Conservation (phyloP, 805 yeast species). For the Kluyveromyces lactis region DNA sequence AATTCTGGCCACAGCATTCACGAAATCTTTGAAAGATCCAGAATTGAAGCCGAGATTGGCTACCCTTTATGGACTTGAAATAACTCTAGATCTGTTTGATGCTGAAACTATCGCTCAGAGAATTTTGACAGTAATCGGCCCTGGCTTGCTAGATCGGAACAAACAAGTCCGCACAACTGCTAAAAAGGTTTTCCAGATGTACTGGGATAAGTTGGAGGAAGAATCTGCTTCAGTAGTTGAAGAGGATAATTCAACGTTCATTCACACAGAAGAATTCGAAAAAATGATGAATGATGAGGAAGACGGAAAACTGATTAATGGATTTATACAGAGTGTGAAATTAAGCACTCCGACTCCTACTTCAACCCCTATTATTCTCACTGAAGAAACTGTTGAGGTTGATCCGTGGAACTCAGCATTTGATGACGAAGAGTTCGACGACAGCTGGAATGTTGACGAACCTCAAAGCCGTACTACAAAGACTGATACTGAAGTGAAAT, state of each 20-base stretch:
- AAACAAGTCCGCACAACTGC: constrained; percentile 67
- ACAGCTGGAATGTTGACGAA: constrained; percentile 23
- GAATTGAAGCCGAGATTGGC: constrained; percentile 66
- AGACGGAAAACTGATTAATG: constrained; percentile 12
- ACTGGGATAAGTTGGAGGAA: constrained; percentile 44
- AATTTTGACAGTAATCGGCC: constrained; percentile 76
- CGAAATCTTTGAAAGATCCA: constrained; percentile 75
- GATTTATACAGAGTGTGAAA: constrained; percentile 18
- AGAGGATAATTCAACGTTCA: constrained; percentile 6
- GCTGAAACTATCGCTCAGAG: constrained; percentile 73
- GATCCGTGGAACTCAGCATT: neutral
- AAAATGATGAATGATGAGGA: constrained; percentile 10
- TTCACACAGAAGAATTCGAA: constrained; percentile 17
- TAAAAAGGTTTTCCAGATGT: constrained; percentile 52
- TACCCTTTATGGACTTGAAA: constrained; percentile 66
- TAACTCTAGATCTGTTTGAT: constrained; percentile 55
- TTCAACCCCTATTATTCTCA: constrained; percentile 4
- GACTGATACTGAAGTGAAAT: neutral
- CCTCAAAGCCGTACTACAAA: neutral
- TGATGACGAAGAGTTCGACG: constrained; percentile 23
- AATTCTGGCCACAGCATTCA: constrained; percentile 80
- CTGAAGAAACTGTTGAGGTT: neutral
- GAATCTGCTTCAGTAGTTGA: constrained; percentile 31
- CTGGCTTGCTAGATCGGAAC: constrained; percentile 71
- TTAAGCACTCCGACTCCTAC: constrained; percentile 7